Evolutionary conservation across 2,329 filamentous ascomycete species (phyloP), one percentile per base, ranked within the genome.

Genomic region (Colletotrichum siamense): DNA sequence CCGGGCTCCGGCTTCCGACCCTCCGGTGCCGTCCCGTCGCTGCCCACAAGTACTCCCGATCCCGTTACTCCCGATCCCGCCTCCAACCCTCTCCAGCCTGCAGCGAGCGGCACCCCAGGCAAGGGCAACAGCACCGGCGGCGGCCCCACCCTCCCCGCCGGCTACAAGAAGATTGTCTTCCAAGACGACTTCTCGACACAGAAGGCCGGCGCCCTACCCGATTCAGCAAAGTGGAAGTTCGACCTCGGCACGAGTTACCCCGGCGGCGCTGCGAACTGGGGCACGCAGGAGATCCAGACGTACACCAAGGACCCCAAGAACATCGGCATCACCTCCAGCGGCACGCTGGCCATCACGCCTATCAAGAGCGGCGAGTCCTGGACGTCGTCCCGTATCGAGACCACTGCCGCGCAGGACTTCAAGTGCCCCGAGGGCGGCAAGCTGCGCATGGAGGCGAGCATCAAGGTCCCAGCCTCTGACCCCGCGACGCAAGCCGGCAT

Each of bases 341-440:
- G 75, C 49, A 71, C 70, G 4, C 39, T 71, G 34, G 78, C 55
- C n/a, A 73, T 59, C 59, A 84, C 82, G 0, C 82, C 83, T 8
- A 71, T 81, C 64, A 81, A 81, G 32, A 76, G 74, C 36, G 80
- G 79, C 65, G 74, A 70, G 39, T 75, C 78, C 13, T 89, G 87
- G 87, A 88, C 86, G 3, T 88, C 87, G 8, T 83, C 84, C 4
- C 86, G 87, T 24, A 84, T 89, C 73, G 87, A 89, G 79, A 86
- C 86, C 5, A 80, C 69, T 52, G 73, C 79, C 32, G 77, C 77
- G 3, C 81, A 82, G 77, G 82, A 86, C 77, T 86, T 88, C 74
- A 77, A 77, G 16, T 85, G 84, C 68, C 79, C 76, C 2, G 28
- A 79, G 6, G 84, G 84, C 62, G 79, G 82, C 34, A 83, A 82